A percentile compares a stretch with the other conserved stretches of the same genome.
Evolutionary conservation across 176 grass and related monocot species (phyloP).

Genomic region (Carex parvula): DNA sequence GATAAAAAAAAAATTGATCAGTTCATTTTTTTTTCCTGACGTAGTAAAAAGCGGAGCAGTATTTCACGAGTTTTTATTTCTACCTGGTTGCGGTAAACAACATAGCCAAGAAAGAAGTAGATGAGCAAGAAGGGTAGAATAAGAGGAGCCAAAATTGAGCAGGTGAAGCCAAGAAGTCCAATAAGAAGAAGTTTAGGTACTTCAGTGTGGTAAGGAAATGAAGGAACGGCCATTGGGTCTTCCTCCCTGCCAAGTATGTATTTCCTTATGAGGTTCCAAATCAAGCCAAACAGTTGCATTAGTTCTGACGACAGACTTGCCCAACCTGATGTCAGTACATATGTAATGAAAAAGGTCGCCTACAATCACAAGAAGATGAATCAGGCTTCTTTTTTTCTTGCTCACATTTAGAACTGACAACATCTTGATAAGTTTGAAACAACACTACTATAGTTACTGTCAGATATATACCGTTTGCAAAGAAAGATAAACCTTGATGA

Average conservation of each 20-base stretch:
- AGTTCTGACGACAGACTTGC: conserved; percentile 87
- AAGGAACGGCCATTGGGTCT: conserved; percentile 40
- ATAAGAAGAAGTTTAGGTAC: conserved; percentile 73
- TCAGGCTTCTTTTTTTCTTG: not conserved
- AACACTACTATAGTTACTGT: conserved; percentile 9
- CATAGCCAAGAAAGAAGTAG: conserved; percentile 79
- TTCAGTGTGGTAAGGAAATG: conserved; percentile 92
- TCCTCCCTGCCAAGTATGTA: conserved; percentile 60
- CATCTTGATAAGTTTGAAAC: conserved; percentile 18
- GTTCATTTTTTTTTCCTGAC: not conserved
- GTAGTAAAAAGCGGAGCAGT: not conserved
- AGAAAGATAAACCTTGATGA: not conserved
- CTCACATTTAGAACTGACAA: not conserved
- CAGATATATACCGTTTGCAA: not conserved
- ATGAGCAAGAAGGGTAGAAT: conserved; percentile 86
- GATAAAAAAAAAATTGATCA: not conserved
- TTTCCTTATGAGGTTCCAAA: conserved; percentile 68
- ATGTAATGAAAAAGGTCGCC: conserved; percentile 92
- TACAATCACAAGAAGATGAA: conserved; percentile 42
- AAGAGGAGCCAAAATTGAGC: conserved; percentile 76
- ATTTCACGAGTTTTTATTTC: not conserved
- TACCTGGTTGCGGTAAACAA: conserved; percentile 95
- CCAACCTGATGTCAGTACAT: conserved; percentile 94
- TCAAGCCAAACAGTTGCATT: conserved; percentile 72
- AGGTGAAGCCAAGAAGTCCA: conserved; percentile 90